phyloP scores from a whole-genome alignment of 306 rosid species.

The Cyamopsis tetragonoloba region DNA sequence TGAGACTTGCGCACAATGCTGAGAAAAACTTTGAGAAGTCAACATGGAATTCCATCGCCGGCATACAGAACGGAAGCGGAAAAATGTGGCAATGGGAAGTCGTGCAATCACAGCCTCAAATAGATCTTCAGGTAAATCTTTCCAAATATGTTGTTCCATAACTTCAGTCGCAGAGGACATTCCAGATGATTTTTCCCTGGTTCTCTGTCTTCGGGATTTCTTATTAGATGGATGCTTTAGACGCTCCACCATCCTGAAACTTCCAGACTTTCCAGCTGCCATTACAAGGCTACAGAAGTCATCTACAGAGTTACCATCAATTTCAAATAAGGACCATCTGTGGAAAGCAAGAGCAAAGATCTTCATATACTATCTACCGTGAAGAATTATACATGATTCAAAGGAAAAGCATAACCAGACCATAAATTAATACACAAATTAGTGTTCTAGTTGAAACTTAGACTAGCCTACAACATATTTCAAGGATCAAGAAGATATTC shows the following conservation, averaged over 20 bases:
- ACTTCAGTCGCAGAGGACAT: constrained; percentile 38
- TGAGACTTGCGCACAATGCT: constrained; percentile 57
- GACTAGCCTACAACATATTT: constrained; percentile 22
- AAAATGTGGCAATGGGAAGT: constrained; percentile 73
- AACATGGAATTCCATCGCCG: constrained; percentile 76
- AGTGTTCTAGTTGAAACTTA: constrained; percentile 30
- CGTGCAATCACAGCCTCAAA: constrained; percentile 79
- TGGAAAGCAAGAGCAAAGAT: constrained; percentile 22
- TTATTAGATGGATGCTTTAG: constrained; percentile 59
- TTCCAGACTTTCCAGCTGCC: constrained; percentile 61
- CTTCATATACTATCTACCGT: constrained; percentile 13
- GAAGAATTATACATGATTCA: not conserved
- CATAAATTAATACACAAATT: not conserved
- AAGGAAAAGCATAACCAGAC: not conserved
- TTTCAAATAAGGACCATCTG: constrained; percentile 58
- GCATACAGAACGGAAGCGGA: constrained; percentile 81
- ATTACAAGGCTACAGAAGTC: constrained; percentile 59
- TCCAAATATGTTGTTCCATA: constrained; percentile 80
- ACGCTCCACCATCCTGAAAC: constrained; percentile 51
- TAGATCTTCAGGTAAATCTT: constrained; percentile 82
- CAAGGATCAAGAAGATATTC: not conserved
- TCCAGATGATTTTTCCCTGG: constrained; percentile 47
- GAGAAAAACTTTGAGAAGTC: constrained; percentile 64
- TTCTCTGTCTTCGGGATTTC: constrained; percentile 56
- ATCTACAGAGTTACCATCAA: constrained; percentile 50